Conservation (phyloP, 2,329 filamentous ascomycete genomes). For the Aspergillus novofumigatus region DNA sequence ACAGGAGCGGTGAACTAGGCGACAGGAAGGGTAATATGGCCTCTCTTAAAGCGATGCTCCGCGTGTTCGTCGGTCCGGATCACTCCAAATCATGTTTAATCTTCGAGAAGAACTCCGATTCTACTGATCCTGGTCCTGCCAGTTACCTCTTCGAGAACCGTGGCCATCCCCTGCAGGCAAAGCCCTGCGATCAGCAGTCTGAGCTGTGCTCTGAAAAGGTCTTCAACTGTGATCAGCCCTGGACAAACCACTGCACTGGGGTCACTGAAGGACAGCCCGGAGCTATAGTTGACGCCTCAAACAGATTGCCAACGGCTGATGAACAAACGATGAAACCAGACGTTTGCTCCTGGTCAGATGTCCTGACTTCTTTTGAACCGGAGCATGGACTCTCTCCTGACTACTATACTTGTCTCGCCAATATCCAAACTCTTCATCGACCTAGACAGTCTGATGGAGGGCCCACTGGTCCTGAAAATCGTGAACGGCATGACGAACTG, state of each 20-base stretch:
- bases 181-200: conserved; percentile 2
- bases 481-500: not conserved
- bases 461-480: not conserved
- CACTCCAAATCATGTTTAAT: conserved; percentile 4
- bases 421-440: not conserved
- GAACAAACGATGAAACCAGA: conserved; percentile 1
- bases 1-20: conserved; percentile 24
- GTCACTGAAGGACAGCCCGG: not conserved
- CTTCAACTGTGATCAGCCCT: not conserved
- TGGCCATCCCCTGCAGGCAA: not conserved
- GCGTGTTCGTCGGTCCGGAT: conserved; percentile 10
- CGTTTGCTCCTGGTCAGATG: conserved; percentile 6
- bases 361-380: conserved; percentile 2
- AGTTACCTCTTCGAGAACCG: not conserved
- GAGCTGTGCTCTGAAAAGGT: not conserved
- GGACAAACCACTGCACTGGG: conserved; percentile 4
- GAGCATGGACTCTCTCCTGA: not conserved
- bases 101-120: conserved; percentile 6
- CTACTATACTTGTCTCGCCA: not conserved
- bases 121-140: not conserved
- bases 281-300: conserved; percentile 2
- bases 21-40: conserved; percentile 7
- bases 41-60: conserved; percentile 19
- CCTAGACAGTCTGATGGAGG: not conserved
- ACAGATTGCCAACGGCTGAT: conserved; percentile 2